Evolutionary conservation across 2,329 filamentous ascomycete genomes (phyloP), one percentile per base, ranked within the genome.

Genomic region (Chalaropsis thielavioides): DNA sequence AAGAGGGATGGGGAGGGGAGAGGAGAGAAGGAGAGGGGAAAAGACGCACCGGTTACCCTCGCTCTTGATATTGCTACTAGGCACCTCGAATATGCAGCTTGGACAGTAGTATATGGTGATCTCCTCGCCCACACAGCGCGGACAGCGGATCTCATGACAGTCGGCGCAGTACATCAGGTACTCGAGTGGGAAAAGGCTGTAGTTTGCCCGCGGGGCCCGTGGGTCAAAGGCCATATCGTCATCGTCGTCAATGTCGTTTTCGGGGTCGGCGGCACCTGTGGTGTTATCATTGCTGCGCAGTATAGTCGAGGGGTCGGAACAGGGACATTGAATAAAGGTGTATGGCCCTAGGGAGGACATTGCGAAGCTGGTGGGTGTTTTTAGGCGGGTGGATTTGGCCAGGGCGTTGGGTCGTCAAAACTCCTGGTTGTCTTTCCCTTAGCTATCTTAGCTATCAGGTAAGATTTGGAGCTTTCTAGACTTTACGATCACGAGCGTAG

Each of bases 141-240:
- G 89, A 73, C 94, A 99, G 70, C 94, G 88, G 68, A 97, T 95
- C 75, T 96, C 88, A 73, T 95, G 90, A 74, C 94, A 99, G 74
- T 97, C 94, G 73, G 96, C 92, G 78, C 94, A 99, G 78, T 95
- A 99, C 49, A 97, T 82, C 31, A 99, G 83, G 73, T 96, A 87
- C 72, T 97, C 92, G 56, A 96, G 85, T 0, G 94, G 92, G 72
- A 92, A 96, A 40, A 99, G 80, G 69, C 90, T 92, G 79, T 90
- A 97, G 74, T 91, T 94, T 66, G 94, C 89, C 44, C 92, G 86
- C 17, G 89, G 83, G 67, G 87, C 86, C 70, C 88, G 85, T 1
- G 94, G 91, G 73, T 99, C 89, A 74, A 99, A 96, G 3, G 89
- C 87, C 68, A 82, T 80, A 66, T 90, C 89, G 69, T 90, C 87